phyloP scores from a whole-genome alignment of 208 protist species.

The Acanthamoeba royreba region DNA sequence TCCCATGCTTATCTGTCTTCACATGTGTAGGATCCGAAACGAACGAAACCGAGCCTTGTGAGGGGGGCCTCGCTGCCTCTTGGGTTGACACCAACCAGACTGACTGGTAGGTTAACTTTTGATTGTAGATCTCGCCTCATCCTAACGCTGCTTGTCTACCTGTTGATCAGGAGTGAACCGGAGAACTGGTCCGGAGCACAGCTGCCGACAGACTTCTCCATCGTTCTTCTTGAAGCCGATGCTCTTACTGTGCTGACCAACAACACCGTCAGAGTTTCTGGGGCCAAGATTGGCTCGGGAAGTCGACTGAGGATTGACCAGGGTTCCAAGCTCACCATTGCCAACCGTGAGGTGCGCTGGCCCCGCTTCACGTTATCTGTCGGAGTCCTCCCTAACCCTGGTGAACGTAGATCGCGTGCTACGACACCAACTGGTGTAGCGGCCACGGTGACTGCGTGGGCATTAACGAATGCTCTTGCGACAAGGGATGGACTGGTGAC shows the following conservation, averaged over 20 bases:
- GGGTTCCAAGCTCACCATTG: neutral
- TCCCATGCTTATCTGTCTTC: neutral
- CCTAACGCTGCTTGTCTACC: neutral
- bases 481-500: neutral
- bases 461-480: neutral
- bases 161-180: neutral
- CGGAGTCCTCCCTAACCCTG: neutral
- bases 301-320: neutral
- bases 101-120: no score
- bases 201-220: neutral
- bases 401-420: neutral
- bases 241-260: neutral
- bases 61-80: no score
- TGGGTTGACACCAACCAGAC: no score
- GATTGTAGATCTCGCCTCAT: no score
- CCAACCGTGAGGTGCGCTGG: neutral
- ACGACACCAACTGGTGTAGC: conserved; percentile 25
- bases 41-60: neutral
- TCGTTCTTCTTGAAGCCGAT: neutral
- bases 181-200: neutral
- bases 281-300: neutral
- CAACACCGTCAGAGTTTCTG: neutral
- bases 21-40: neutral
- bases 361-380: neutral
- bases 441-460: conserved; percentile 7